Conservation (phyloP, 768 basidiomycete genomes). For the Russula compacta region DNA sequence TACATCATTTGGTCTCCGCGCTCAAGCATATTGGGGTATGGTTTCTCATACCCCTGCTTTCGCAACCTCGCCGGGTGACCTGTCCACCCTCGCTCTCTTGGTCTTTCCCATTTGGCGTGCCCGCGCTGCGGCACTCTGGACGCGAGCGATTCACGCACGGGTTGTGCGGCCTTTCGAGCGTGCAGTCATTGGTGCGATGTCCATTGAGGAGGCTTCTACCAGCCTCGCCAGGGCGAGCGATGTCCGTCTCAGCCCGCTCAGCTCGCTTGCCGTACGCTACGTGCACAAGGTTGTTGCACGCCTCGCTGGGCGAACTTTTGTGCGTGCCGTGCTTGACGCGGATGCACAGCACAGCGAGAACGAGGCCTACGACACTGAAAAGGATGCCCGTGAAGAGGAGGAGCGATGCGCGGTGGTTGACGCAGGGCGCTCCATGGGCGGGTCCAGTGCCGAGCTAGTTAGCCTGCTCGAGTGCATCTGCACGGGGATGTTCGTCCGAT, state of each 20-base stretch:
- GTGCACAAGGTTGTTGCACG: constrained; percentile 44
- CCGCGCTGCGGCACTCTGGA: constrained; percentile 40
- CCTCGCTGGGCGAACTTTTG: constrained; percentile 48
- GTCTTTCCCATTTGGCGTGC: constrained; percentile 36
- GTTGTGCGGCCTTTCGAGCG: constrained; percentile 39
- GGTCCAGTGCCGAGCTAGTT: constrained; percentile 44
- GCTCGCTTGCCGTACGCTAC: constrained; percentile 40
- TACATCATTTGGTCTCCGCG: constrained; percentile 31
- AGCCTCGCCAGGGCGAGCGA: constrained; percentile 28
- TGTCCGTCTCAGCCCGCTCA: constrained; percentile 31
- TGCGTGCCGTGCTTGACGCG: constrained; percentile 32
- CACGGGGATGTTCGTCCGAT: constrained; percentile 22
- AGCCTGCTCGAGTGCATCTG: constrained; percentile 43
- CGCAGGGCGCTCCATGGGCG: constrained; percentile 57
- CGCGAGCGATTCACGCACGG: constrained; percentile 27
- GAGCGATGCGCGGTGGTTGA: constrained; percentile 44
- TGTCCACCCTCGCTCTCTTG: constrained; percentile 51
- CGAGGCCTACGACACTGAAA: constrained; percentile 25
- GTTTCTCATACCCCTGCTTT: constrained; percentile 34
- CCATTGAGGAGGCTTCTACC: constrained; percentile 44
- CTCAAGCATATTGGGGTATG: constrained; percentile 49
- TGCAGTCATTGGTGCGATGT: constrained; percentile 44
- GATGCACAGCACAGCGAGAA: constrained; percentile 10
- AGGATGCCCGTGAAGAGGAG: constrained; percentile 28
- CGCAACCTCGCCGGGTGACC: constrained; percentile 36